Base-by-base conservation (phyloP, 228 moss, liverwort and hornwort species). In the Sphagnum magellanicum region DNA sequence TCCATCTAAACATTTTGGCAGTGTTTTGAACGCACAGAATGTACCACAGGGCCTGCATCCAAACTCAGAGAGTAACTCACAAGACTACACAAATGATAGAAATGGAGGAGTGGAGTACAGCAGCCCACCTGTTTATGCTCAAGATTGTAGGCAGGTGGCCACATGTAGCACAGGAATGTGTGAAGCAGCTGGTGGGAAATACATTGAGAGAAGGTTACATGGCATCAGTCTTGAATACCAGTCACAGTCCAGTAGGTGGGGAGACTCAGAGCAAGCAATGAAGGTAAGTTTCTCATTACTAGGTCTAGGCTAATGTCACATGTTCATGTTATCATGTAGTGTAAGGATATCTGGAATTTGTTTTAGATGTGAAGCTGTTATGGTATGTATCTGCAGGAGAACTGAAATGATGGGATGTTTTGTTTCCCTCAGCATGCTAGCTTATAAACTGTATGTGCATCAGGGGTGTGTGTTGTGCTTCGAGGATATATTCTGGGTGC, bases 131-230 rank as follows among this genome's bases (percentile, higher is more conserved):
- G 49, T 69, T n/a, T 71, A 53, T 52, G 77, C 64, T 50, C 87
- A 84, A 67, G 91, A 90, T 61, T 75, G 79, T 60, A 86, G 72
- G 17, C 68, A 79, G 17, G 94, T 85, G 66, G 89, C 75, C 58
- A 85, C 84, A 0, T 71, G 77, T 64, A 87, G 78, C 13, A 73
- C 12, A 10, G 65, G 63, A 4, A 61, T 76, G 1, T 70, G 72
- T 6, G 87, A 73, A 50, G 64, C 8, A 60, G 68, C 61, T 0
- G 81, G 72, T 65, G 69, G 71, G 13, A 96, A 89, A 67, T 61
- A 72, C 0, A 89, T 86, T 64, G 92, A 92, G 81, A 84, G 92
- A 72, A 32, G 32, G 32, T 83, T 86, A 13, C 86, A 84, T 50
- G 80, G 77, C 11, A 87, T 71, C 7, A 77, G 71, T 15, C 80